Conservation (phyloP, 83 land plant species). For the Thuja plicata region DNA sequence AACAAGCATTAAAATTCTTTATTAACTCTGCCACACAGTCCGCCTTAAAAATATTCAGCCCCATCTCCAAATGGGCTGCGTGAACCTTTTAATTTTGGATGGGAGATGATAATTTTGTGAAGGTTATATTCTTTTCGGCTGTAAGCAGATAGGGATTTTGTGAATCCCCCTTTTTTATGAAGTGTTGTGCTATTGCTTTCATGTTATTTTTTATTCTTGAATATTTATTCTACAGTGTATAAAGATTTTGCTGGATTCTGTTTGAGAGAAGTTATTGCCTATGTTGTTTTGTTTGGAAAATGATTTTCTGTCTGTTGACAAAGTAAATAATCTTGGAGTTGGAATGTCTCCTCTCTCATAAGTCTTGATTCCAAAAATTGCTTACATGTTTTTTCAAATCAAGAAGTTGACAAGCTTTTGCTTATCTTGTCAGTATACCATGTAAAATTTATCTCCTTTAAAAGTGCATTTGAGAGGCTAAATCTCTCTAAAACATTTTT, state of each 20-base stretch:
- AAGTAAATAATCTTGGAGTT: not conserved
- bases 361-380: not conserved
- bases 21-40: not conserved
- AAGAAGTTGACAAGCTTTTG: not conserved
- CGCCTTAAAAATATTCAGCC: not conserved
- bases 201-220: not conserved
- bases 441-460: not conserved
- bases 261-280: not conserved
- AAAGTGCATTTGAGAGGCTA: not conserved
- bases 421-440: not conserved
- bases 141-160: not conserved
- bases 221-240: too few relatives aligned
- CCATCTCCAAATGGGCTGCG: not conserved
- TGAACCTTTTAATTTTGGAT: not conserved
- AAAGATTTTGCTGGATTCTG: not conserved
- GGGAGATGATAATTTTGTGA: not conserved
- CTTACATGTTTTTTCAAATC: too few relatives aligned
- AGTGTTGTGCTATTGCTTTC: not conserved
- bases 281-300: too few relatives aligned
- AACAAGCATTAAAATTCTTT: too few relatives aligned
- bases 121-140: not conserved
- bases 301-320: too few relatives aligned
- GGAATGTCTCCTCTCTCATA: not conserved
- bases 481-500: not conserved
- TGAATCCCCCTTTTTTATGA: not conserved